phyloP scores from a whole-genome alignment of 2,329 filamentous ascomycete species.

The Cytospora paraplurivora region DNA sequence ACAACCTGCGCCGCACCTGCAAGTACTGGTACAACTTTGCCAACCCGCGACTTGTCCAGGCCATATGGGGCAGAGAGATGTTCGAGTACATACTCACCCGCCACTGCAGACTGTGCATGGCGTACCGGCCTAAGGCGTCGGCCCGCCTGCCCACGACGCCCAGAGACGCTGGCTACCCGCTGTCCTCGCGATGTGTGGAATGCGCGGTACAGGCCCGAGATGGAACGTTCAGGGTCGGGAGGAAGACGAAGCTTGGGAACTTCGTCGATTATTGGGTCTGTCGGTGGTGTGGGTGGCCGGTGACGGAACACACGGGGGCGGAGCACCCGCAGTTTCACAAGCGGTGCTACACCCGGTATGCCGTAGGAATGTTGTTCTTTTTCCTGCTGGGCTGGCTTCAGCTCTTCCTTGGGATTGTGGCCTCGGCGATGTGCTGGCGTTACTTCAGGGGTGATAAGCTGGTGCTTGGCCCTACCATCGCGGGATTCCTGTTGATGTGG shows the following conservation, averaged over 20 bases:
- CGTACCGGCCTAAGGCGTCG: slow-evolving; percentile 34
- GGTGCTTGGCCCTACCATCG: slow-evolving; percentile 41
- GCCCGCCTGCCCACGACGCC: slow-evolving; percentile 38
- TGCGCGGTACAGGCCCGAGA: slow-evolving; percentile 43
- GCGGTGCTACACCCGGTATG: slow-evolving; percentile 44
- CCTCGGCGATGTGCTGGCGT: slow-evolving; percentile 40
- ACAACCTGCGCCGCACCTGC: slow-evolving; percentile 46
- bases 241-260: slow-evolving; percentile 43
- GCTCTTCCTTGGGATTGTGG: slow-evolving; percentile 39
- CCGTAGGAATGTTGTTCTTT: slow-evolving; percentile 43
- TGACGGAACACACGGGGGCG: slow-evolving; percentile 35
- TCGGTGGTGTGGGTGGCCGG: slow-evolving; percentile 48
- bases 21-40: slow-evolving; percentile 41
- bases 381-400: slow-evolving; percentile 42
- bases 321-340: slow-evolving; percentile 45
- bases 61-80: slow-evolving; percentile 40
- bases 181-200: slow-evolving; percentile 44
- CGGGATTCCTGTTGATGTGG: slow-evolving; percentile 44
- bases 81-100: slow-evolving; percentile 32
- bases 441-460: slow-evolving; percentile 36
- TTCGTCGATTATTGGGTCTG: slow-evolving; percentile 42
- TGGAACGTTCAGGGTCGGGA: slow-evolving; percentile 41
- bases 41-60: slow-evolving; percentile 40
- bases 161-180: slow-evolving; percentile 39
- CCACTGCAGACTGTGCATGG: slow-evolving; percentile 46